These are phyloP conservation scores for Cutaneotrichosporon sp. DNA, from an alignment of 1,284 basidiomycete species.

Conservation along the genomic window DNA sequence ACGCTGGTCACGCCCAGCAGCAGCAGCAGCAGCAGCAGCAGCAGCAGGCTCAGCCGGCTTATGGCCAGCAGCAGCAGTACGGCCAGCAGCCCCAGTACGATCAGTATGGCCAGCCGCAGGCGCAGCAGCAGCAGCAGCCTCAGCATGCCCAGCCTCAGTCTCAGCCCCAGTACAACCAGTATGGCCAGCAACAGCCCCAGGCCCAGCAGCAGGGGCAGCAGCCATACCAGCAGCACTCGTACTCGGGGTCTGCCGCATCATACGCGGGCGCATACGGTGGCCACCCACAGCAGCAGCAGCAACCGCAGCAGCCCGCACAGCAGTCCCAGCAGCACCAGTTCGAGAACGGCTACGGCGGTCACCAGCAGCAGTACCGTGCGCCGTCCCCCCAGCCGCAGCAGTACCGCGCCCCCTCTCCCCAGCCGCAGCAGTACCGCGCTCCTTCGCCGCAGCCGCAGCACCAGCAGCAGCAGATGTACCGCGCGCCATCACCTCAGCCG, in stretches of 20 bases:
- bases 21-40: too few species aligned
- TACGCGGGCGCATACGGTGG: conserved; percentile 48
- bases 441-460: conserved; percentile 25
- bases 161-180: conserved; percentile 24
- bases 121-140: conserved; percentile 23
- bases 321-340: conserved; percentile 30
- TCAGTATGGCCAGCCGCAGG: conserved; percentile 6
- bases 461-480: conserved; percentile 20
- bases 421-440: conserved; percentile 22
- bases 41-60: too few species aligned
- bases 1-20: conserved; percentile 12
- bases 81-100: neutral
- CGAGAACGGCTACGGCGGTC: conserved; percentile 18
- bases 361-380: conserved; percentile 12
- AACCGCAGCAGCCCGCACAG: conserved; percentile 43
- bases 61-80: neutral
- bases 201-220: conserved; percentile 15
- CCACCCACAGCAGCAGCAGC: conserved; percentile 49
- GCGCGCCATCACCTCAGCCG: conserved; percentile 8
- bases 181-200: conserved; percentile 27
- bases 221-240: conserved; percentile 8
- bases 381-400: conserved; percentile 7
- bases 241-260: neutral
- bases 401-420: neutral
- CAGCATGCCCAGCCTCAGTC: neutral